phyloP scores from a whole-genome alignment of 306 rosid species.

The Sechiopsis laciniata region DNA sequence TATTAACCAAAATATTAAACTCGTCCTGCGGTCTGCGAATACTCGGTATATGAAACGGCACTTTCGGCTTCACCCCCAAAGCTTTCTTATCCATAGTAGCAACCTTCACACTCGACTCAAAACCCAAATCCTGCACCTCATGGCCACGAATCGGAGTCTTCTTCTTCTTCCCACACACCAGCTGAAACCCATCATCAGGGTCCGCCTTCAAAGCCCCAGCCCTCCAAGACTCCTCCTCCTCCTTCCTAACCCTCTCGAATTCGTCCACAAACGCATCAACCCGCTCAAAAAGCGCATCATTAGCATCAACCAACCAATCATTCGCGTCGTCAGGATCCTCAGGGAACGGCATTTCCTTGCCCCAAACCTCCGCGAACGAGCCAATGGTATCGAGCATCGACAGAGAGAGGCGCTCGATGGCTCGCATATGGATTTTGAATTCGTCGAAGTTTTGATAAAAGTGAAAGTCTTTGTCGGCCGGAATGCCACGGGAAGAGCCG shows the following conservation, averaged over 20 bases:
- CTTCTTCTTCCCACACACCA: conserved; percentile 61
- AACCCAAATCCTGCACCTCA: conserved; percentile 23
- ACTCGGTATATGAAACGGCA: conserved; percentile 79
- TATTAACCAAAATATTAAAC: conserved; percentile 57
- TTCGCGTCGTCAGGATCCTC: conserved; percentile 52
- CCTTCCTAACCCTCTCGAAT: conserved; percentile 40
- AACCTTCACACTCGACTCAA: conserved; percentile 39
- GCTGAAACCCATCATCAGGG: conserved; percentile 56
- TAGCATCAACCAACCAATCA: conserved; percentile 68
- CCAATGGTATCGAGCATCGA: conserved; percentile 61
- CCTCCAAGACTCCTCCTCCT: conserved; percentile 43
- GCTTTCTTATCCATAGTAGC: conserved; percentile 50
- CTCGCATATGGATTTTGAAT: conserved; percentile 46
- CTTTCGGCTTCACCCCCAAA: conserved; percentile 47
- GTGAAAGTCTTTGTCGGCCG: conserved; percentile 57
- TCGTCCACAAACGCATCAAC: conserved; percentile 52
- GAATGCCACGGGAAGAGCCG: conserved; percentile 52
- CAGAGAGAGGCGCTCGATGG: conserved; percentile 44
- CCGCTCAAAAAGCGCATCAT: conserved; percentile 65
- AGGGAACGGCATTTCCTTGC: conserved; percentile 40
- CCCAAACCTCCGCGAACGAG: conserved; percentile 41
- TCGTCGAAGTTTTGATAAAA: conserved; percentile 62
- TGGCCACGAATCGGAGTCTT: conserved; percentile 25
- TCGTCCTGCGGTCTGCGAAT: conserved; percentile 77
- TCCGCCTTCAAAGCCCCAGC: conserved; percentile 22